Evolutionary conservation across 768 basidiomycete species (phyloP), one percentile per base, ranked within the genome.

Genomic region (Serendipita sp.): DNA sequence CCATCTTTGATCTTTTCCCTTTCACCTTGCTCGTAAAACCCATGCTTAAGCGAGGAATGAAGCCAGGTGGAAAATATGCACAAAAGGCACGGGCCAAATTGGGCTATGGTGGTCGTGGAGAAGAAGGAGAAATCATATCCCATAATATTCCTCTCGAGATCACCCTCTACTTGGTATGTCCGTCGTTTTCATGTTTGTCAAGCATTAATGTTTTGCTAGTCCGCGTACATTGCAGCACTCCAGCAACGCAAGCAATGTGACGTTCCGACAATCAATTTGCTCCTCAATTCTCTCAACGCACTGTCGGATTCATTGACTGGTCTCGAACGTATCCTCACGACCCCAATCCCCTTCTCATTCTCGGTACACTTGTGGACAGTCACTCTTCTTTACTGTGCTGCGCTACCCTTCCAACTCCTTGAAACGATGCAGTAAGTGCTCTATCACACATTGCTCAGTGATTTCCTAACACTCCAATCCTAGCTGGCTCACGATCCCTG

Each of bases 281-380:
- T 88, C 16, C 63, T 84, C 0, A 70, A 66, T 1, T 71, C 83
- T 3, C 71, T 87, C 7, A 80, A 78, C 68, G 56, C 47, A 32
- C 54, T 70, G 16, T 81, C 84, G 2, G 85, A 87, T 64, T 79
- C 81, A 34, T 74, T 88, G 56, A 86, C 86, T 10, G 83, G 84
- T 3, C 75, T 88, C 1, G 86, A 89, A 69, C 76, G 87, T 46
- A 86, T 88, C 67, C 76, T 89, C 3, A 88, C 86, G 0, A 86
- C 86, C 1, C 86, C 86, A 2, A 86, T 89, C 51, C 87, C 86
- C 8, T 88, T 86, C 74, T 87, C 85, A 80, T 86, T 86, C 69
- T 82, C 82, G 1, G 74, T 84, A 38, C 87, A 88, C 70, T 74
- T 88, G 45, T 88, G 86, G 86, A 71, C 77, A 0, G 83, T 86